Conservation (phyloP, 257 asterid species). For the Cruciata laevipes region DNA sequence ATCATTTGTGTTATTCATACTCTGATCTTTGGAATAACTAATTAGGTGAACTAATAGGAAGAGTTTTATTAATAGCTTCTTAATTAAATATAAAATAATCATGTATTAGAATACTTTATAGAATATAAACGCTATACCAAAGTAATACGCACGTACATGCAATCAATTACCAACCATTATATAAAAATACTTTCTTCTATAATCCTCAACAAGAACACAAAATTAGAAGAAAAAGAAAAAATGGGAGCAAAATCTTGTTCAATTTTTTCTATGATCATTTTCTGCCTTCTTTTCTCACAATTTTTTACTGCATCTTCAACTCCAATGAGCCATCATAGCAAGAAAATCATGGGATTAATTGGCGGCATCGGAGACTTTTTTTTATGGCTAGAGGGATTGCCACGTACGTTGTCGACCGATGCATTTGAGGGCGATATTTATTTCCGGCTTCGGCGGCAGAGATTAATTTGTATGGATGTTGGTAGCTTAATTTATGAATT, state of each 20-base stretch:
- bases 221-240: neutral
- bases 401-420: neutral
- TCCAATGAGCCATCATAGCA: neutral
- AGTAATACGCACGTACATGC: neutral
- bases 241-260: constrained; percentile 16
- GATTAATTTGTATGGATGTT: neutral
- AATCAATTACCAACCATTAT: neutral
- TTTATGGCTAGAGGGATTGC: neutral
- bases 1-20: no score
- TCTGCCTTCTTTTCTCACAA: constrained; percentile 11
- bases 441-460: neutral
- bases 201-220: neutral
- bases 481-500: neutral
- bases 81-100: no score
- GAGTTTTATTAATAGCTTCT: no score
- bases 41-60: no score
- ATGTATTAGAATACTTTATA: no score
- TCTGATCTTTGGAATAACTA: no score
- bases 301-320: neutral
- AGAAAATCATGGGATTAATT: neutral
- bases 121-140: no score
- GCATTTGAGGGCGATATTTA: neutral
- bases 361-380: neutral
- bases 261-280: constrained; percentile 1
- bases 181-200: no score